A percentile compares a stretch with the other conserved stretches of the same genome.
Conservation (phyloP, 176 grass and related monocot species). For the Raddia guianensis region DNA sequence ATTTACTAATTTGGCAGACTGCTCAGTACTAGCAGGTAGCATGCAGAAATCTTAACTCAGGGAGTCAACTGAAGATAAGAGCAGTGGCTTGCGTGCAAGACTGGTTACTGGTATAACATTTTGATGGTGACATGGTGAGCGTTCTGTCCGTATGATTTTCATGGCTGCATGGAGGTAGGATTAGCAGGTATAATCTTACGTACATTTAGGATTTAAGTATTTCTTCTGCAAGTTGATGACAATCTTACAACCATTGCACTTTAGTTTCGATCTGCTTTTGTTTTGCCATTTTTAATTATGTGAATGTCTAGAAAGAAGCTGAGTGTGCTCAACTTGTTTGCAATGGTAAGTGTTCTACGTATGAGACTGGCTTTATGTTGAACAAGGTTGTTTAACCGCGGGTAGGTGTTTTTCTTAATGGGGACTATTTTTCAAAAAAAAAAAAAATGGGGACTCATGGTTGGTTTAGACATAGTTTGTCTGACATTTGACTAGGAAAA, state of each 20-base stretch:
- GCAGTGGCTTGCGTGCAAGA: constrained; percentile 36
- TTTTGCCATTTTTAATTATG: neutral
- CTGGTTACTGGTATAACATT: constrained; percentile 26
- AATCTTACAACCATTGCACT: neutral
- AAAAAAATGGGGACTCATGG: neutral
- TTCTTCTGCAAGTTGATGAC: constrained; percentile 27
- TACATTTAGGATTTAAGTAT: constrained; percentile 37
- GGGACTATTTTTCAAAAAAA: no score
- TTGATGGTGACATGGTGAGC: constrained; percentile 44
- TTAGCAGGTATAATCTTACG: constrained; percentile 29
- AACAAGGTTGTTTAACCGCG: neutral
- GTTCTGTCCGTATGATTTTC: constrained; percentile 20
- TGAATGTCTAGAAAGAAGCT: constrained; percentile 17
- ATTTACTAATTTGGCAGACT: constrained; percentile 57
- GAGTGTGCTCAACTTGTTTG: neutral
- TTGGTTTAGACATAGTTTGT: constrained; percentile 21
- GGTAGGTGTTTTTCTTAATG: neutral
- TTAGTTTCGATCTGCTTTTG: neutral
- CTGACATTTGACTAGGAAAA: neutral
- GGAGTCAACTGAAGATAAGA: constrained; percentile 39
- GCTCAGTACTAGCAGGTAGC: constrained; percentile 56
- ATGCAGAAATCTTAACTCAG: constrained; percentile 44
- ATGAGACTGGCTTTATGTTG: neutral
- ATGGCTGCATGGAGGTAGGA: neutral
- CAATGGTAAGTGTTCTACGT: neutral